Base-by-base conservation (phyloP, 192 early-diverging fungal genomes). In the Gaertneriomyces sp. region DNA sequence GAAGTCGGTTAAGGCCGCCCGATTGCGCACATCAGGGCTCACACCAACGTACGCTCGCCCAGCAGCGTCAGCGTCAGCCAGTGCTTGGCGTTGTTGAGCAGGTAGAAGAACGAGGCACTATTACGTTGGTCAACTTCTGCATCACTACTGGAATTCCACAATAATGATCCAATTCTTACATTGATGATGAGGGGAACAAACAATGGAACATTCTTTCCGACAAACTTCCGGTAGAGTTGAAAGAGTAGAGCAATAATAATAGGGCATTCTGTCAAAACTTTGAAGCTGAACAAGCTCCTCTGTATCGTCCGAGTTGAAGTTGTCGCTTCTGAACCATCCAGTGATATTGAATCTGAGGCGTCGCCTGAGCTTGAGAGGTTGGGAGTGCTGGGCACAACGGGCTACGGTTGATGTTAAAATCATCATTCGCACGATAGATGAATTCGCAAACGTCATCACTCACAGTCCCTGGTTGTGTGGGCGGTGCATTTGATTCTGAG, bases 191-290 rank as follows among this genome's bases (percentile, higher is more conserved):
- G 78, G 4, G 93, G 93, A 7, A 99, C 85, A 70, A 99, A 94
- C 54, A 80, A 80, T 42, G 83, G 81, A 43, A 98, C 88, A 64
- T 95, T 92, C 20, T 79, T 81, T 41, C 81, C 84, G 25, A 92
- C 91, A 61, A 89, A 89, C 12, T 90, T 85, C 25, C 72, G 56
- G 78, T 94, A 88, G 1, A 95, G 84, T 77, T 96, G 93, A 64
- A 98, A 94, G 19, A 98, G 76, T 17, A 96, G 77, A 1, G 96
- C 97, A 20, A 99, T 92, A 54, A 98, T 98, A 20, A 99, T 96
- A 5, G 97, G 97, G 64, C 95, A 95, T 67, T 99, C 97, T 4
- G 93, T 95, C 66, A 99, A 70, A 16, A 99, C 96, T 75, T 99
- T 99, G 84, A 99, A 98, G 66, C 92, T 94, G 47, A 79, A 81